These are phyloP conservation scores for Raffaelea arxii DNA, from an alignment of 2,329 filamentous ascomycete species.

Conservation along the genomic window DNA sequence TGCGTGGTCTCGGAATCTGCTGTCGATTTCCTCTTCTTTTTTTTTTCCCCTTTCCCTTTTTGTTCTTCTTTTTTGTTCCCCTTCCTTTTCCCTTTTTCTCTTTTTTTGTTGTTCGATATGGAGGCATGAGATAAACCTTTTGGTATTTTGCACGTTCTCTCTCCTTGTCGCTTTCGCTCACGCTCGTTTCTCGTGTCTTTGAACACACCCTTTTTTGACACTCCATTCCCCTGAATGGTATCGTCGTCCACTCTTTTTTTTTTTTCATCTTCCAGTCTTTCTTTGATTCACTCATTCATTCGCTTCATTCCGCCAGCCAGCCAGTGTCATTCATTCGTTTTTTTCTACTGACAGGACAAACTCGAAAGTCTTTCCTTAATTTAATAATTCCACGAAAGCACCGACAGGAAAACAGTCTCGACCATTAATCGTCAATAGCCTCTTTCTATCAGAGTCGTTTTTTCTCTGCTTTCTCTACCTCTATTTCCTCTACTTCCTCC, in stretches of 20 bases:
- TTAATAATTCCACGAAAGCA: too few species aligned
- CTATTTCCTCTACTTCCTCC: not conserved
- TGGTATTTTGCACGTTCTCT: conserved; percentile 7
- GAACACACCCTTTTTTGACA: not conserved
- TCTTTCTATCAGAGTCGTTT: too few species aligned
- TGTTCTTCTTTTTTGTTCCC: conserved; percentile 3
- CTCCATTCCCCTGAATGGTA: not conserved
- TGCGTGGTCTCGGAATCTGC: too few species aligned
- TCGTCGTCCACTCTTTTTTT: conserved; percentile 12
- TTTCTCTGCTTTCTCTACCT: not conserved
- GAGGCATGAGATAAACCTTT: too few species aligned
- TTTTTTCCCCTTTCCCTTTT: not conserved
- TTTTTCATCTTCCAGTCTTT: not conserved
- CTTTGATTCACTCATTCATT: conserved; percentile 6
- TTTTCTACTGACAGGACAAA: not conserved
- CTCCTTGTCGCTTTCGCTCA: not conserved
- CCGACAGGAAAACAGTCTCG: too few species aligned
- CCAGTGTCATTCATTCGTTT: conserved; percentile 47
- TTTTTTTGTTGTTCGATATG: conserved; percentile 16
- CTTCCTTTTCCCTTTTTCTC: conserved; percentile 11
- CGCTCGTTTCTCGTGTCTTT: not conserved
- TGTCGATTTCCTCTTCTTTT: conserved; percentile 5
- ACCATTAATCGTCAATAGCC: too few species aligned
- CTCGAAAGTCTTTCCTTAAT: too few species aligned
- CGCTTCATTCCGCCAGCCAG: conserved; percentile 29